These are phyloP conservation scores for Thozetella sp. DNA, from an alignment of 495 filamentous ascomycete species.

Conservation along the genomic window DNA sequence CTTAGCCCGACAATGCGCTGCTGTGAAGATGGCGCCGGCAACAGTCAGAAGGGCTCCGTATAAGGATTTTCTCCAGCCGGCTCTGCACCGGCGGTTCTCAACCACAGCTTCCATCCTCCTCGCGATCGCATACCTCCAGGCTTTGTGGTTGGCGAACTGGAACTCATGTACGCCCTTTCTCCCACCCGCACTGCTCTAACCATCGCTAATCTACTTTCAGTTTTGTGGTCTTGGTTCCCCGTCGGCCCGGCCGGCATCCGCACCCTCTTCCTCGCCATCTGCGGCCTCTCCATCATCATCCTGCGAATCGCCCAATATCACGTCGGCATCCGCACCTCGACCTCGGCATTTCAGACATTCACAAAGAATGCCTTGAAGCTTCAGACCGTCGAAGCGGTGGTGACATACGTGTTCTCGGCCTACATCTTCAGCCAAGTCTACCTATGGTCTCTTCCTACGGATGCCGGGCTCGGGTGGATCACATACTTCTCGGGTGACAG, in stretches of 20 bases:
- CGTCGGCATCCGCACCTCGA: constrained; percentile 68
- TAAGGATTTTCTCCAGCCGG: constrained; percentile 87
- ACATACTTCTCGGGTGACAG: constrained; percentile 68
- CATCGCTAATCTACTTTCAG: constrained; percentile 39
- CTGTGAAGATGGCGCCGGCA: constrained; percentile 40
- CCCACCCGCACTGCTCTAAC: constrained; percentile 12
- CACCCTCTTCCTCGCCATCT: constrained; percentile 73
- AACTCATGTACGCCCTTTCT: constrained; percentile 57
- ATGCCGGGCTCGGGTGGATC: constrained; percentile 70
- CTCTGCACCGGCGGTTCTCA: constrained; percentile 84
- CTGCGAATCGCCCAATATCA: constrained; percentile 88
- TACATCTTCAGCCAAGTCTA: constrained; percentile 83
- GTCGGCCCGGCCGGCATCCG: constrained; percentile 74
- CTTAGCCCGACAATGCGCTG: constrained; percentile 29
- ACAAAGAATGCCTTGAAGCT: constrained; percentile 52
- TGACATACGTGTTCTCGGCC: constrained; percentile 77
- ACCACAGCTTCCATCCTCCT: constrained; percentile 68
- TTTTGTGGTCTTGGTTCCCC: constrained; percentile 85
- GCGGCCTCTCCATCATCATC: constrained; percentile 68
- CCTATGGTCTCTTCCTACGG: constrained; percentile 69
- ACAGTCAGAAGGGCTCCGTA: constrained; percentile 56
- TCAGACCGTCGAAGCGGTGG: constrained; percentile 64
- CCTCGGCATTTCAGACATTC: constrained; percentile 67
- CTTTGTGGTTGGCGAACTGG: constrained; percentile 71
- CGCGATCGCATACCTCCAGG: constrained; percentile 71